Evolutionary conservation across 1,284 basidiomycete genomes (phyloP).

Genomic region (Moniliella sp.): DNA sequence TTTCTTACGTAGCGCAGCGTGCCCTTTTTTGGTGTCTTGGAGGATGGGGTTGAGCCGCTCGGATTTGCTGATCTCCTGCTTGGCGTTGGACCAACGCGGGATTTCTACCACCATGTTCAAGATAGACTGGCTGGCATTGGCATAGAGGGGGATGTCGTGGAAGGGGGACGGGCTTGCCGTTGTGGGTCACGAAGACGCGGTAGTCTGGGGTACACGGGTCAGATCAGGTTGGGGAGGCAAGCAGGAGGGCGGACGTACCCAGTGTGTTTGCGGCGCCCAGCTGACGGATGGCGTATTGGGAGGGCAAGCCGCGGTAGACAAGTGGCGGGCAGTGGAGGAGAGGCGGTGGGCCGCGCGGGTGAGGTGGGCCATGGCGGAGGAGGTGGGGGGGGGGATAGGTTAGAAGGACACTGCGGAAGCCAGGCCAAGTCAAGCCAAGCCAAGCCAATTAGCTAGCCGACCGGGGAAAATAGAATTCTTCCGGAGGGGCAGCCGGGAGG

Average conservation of each 20-base stretch:
- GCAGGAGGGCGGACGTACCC: too few relatives aligned
- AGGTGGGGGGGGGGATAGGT: too few relatives aligned
- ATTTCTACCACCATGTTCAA: conserved; percentile 50
- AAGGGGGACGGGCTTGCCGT: conserved; percentile 28
- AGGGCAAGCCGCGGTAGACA: too few relatives aligned
- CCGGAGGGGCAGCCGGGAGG: too few relatives aligned
- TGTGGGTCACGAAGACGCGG: conserved; percentile 53
- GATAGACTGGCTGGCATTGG: conserved; percentile 39
- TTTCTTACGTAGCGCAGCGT: conserved; percentile 92
- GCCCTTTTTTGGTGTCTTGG: conserved; percentile 86
- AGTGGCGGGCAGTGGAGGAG: too few relatives aligned
- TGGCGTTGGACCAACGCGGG: conserved; percentile 90
- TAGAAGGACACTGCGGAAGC: too few relatives aligned
- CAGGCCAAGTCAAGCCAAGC: too few relatives aligned
- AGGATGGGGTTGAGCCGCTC: conserved; percentile 97
- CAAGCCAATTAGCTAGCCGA: too few relatives aligned
- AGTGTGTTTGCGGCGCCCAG: conserved; percentile 76
- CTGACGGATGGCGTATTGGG: conserved; percentile 48
- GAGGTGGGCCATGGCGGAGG: conserved; percentile 6
- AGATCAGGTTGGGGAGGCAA: too few relatives aligned
- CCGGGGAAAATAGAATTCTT: too few relatives aligned
- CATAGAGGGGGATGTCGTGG: conserved; percentile 33
- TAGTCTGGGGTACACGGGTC: too few relatives aligned
- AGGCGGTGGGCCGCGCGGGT: too few relatives aligned
- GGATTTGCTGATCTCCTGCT: conserved; percentile 95